These are phyloP conservation scores for Colletotrichum tamarilloi DNA, from an alignment of 2,329 filamentous ascomycete genomes.

Conservation along the genomic window DNA sequence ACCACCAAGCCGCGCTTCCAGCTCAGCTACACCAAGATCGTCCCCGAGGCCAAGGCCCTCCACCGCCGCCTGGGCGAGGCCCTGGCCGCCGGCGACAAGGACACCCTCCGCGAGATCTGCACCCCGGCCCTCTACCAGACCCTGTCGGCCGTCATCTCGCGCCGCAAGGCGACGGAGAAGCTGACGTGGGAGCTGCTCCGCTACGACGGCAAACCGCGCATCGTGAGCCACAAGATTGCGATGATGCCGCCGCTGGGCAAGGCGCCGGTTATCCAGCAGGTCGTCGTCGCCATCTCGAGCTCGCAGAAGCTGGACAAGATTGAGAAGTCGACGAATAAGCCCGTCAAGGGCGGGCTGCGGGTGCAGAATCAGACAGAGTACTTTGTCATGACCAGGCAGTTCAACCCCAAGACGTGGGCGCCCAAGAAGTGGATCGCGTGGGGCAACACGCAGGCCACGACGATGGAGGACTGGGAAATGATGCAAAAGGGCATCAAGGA, in stretches of 20 bases:
- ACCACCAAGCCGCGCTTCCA: slow-evolving; percentile 56
- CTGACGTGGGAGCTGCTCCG: slow-evolving; percentile 66
- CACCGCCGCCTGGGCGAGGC: slow-evolving; percentile 71
- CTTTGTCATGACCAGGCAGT: slow-evolving; percentile 66
- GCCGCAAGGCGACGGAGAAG: slow-evolving; percentile 57
- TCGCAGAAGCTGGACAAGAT: slow-evolving; percentile 63
- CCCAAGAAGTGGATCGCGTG: slow-evolving; percentile 71
- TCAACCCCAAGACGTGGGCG: slow-evolving; percentile 59
- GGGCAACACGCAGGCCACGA: slow-evolving; percentile 70
- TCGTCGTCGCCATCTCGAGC: slow-evolving; percentile 69
- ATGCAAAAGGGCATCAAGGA: slow-evolving; percentile 49
- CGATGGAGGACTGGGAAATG: slow-evolving; percentile 51
- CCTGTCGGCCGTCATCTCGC: slow-evolving; percentile 64
- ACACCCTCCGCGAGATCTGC: slow-evolving; percentile 64
- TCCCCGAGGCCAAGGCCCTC: slow-evolving; percentile 66
- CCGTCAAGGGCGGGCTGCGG: slow-evolving; percentile 55
- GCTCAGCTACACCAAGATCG: slow-evolving; percentile 52
- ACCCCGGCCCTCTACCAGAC: slow-evolving; percentile 60
- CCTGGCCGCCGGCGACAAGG: slow-evolving; percentile 68
- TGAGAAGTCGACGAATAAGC: slow-evolving; percentile 46
- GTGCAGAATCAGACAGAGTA: slow-evolving; percentile 71
- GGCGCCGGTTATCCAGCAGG: slow-evolving; percentile 61
- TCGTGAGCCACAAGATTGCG: slow-evolving; percentile 67
- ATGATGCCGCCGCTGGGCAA: slow-evolving; percentile 54
- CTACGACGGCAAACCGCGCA: slow-evolving; percentile 61